phyloP scores from a whole-genome alignment of 1,139 yeast genomes.

The Yamadazyma siamensis region DNA sequence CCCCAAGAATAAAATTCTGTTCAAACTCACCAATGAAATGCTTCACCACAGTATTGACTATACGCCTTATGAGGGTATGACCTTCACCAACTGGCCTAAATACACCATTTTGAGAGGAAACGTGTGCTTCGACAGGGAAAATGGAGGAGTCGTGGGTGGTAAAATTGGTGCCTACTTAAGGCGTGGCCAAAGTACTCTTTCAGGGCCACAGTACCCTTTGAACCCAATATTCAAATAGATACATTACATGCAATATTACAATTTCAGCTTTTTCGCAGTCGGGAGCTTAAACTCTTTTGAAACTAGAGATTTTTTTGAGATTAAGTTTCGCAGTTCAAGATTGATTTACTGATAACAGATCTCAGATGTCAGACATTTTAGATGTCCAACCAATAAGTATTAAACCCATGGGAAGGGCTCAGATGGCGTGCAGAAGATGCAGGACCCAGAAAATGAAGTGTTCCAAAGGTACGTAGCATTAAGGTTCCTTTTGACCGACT shows the following conservation, averaged over 20 bases:
- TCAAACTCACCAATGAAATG: constrained; percentile 27
- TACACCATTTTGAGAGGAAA: constrained; percentile 38
- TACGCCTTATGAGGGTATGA: constrained; percentile 44
- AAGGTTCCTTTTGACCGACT: too few relatives aligned
- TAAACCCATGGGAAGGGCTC: constrained; percentile 13
- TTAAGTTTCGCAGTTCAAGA: too few relatives aligned
- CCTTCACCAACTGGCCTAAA: constrained; percentile 44
- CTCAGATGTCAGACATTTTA: constrained; percentile 8
- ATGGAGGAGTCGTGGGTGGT: constrained; percentile 19
- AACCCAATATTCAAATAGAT: constrained; percentile 8
- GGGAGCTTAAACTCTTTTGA: too few relatives aligned
- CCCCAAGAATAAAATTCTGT: constrained; percentile 28
- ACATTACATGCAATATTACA: constrained; percentile 1
- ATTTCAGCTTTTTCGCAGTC: too few relatives aligned
- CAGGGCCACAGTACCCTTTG: constrained; percentile 13
- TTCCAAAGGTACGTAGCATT: constrained; percentile 12
- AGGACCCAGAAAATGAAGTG: constrained; percentile 14
- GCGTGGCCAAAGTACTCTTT: constrained; percentile 19
- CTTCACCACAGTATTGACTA: constrained; percentile 43
- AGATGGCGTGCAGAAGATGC: constrained; percentile 14
- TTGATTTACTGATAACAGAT: constrained; percentile 4
- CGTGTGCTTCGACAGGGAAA: constrained; percentile 31
- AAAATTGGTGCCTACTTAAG: constrained; percentile 22
- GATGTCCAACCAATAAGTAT: constrained; percentile 13
- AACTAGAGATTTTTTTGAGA: too few relatives aligned